Base-by-base conservation (phyloP, 495 filamentous ascomycete genomes). In the Durotheca rogersii region DNA sequence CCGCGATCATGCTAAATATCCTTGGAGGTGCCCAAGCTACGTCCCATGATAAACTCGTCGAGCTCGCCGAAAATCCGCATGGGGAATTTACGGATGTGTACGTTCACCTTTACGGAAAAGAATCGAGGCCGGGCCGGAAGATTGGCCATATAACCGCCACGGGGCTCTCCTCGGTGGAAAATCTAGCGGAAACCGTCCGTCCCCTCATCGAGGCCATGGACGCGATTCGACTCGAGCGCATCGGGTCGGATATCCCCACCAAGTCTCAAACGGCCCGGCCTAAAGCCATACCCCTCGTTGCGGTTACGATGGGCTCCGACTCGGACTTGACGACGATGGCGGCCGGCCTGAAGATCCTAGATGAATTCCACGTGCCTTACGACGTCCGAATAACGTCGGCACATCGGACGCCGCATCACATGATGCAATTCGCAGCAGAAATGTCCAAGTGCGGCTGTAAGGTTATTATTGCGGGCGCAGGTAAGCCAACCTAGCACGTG, bases 1-100 rank as follows among this genome's bases (percentile, higher is more conserved):
- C 67, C 7, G 81, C 91, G 14, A 88, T 98, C 60, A 98, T 98
- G 93, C 82, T 97, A 40, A 98, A 98, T 71, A 89, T 98, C 50
- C 83, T 98, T 31, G 93, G 93, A 31, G 90, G 91, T 41, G 72
- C 81, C 18, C 70, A 75, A 1, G 69, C 80, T 3, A 70, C 84
- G 48, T 87, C 88, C 11, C 92, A 96, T 68, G 70, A 85, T 19
- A 61, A 73, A 32, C 73, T 94, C 34, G 82, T 84, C 10, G 68
- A 79, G 39, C 72, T 75, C 19, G 87, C 91, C 72, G 43, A 79
- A 75, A 51, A 74, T 74, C 46, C 81, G 73, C 62, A 84, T 78
- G 41, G 81, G 69, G 57, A 67, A 6, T 58, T 66, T 34, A 71
- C 69, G 34, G 70, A 70, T 43, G 60, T 72, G 6, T 69, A 69